These are phyloP conservation scores for Quercus tomentella DNA, from an alignment of 331 rosid species.

Conservation along the genomic window DNA sequence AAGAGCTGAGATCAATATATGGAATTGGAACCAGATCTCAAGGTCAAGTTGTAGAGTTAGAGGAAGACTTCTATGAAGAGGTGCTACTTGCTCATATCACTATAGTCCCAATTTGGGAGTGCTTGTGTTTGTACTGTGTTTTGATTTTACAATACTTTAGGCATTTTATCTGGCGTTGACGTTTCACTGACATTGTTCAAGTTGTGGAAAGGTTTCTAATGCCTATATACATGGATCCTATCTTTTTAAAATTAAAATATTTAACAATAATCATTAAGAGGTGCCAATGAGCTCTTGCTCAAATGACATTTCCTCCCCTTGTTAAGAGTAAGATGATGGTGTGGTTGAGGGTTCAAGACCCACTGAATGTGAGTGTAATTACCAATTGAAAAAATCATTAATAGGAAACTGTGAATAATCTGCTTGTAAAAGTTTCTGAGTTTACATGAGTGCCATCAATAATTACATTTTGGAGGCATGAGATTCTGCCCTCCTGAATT, in stretches of 20 bases:
- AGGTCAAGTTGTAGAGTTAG: constrained; percentile 68
- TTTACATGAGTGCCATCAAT: neutral
- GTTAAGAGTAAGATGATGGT: too few relatives aligned
- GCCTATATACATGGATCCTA: neutral
- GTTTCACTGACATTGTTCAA: neutral
- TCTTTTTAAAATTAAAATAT: neutral
- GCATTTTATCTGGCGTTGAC: neutral
- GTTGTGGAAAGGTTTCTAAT: neutral
- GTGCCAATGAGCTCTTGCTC: too few relatives aligned
- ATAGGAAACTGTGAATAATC: neutral
- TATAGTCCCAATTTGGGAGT: constrained; percentile 26
- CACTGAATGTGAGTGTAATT: too few relatives aligned
- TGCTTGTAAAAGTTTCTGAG: neutral
- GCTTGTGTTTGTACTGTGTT: constrained; percentile 22
- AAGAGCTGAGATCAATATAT: constrained; percentile 84
- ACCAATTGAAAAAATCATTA: too few relatives aligned
- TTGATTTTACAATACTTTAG: neutral
- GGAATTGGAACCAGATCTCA: constrained; percentile 73
- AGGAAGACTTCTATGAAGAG: constrained; percentile 91
- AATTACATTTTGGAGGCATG: neutral
- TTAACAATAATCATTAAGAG: too few relatives aligned
- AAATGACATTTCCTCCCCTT: too few relatives aligned
- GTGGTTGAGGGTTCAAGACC: too few relatives aligned
- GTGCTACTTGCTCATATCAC: constrained; percentile 53
- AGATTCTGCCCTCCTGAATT: neutral